Percentiles rank a stretch among this genome's conserved stretches.
phyloP scores from a whole-genome alignment of 352 stramenopile genomes.

The Globisporangium ultimum region DNA sequence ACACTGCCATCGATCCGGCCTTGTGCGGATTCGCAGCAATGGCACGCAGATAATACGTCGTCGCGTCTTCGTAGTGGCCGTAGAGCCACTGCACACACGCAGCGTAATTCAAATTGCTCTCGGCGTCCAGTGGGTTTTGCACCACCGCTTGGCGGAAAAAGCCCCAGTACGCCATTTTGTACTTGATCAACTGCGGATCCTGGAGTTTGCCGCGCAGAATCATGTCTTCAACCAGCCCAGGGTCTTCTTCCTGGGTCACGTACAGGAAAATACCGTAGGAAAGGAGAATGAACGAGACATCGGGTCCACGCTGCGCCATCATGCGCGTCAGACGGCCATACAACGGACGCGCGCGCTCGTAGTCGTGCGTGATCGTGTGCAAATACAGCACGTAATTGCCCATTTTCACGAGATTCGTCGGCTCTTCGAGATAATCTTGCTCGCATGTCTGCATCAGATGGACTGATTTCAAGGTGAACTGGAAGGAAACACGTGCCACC shows the following conservation, averaged over 20 bases:
- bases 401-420: slow-evolving; percentile 68
- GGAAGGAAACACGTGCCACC: slow-evolving; percentile 50
- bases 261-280: slow-evolving; percentile 74
- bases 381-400: slow-evolving; percentile 84
- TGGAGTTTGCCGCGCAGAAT: slow-evolving; percentile 47
- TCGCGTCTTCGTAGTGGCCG: slow-evolving; percentile 53
- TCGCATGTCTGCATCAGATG: slow-evolving; percentile 69
- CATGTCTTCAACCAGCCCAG: slow-evolving; percentile 60
- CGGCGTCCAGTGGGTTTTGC: slow-evolving; percentile 47
- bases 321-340: slow-evolving; percentile 65
- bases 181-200: slow-evolving; percentile 58
- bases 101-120: slow-evolving; percentile 81
- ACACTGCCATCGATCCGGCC: slow-evolving; percentile 56
- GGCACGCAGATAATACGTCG: slow-evolving; percentile 61
- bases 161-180: slow-evolving; percentile 72
- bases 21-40: slow-evolving; percentile 65
- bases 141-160: slow-evolving; percentile 79
- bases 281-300: slow-evolving; percentile 78
- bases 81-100: slow-evolving; percentile 75
- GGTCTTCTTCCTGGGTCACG: slow-evolving; percentile 71
- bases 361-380: slow-evolving; percentile 73
- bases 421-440: slow-evolving; percentile 69
- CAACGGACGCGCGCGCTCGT: slow-evolving; percentile 67
- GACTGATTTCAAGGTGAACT: slow-evolving; percentile 60
- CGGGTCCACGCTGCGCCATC: slow-evolving; percentile 74